Conservation (phyloP, 108 stramenopile genomes). For the Conticribra guillardii region DNA sequence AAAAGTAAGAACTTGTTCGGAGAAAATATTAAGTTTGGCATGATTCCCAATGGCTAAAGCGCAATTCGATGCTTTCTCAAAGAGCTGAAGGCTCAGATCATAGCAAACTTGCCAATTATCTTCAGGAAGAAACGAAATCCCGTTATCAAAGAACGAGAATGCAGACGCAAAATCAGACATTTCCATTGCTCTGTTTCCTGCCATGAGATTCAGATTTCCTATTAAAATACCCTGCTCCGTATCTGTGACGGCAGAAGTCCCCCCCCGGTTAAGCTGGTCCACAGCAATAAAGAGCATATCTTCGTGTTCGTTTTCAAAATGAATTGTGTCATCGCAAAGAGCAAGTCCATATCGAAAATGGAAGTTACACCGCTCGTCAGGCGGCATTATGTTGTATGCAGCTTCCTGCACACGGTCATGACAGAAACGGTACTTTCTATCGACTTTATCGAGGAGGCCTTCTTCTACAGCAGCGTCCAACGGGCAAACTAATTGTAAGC, state of each 20-base stretch:
- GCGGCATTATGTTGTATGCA: conserved; percentile 24
- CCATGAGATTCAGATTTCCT: conserved; percentile 9
- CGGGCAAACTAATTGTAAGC: background rate
- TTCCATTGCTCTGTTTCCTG: conserved; percentile 22
- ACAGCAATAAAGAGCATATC: conserved; percentile 11
- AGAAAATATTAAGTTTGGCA: background rate
- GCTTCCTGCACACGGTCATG: too few relatives aligned
- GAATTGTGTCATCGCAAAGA: background rate
- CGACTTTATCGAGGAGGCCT: conserved; percentile 11
- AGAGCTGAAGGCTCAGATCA: conserved; percentile 26
- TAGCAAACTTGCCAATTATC: conserved; percentile 20
- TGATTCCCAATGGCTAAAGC: conserved; percentile 6
- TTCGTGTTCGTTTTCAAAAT: conserved; percentile 2
- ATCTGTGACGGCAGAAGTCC: conserved; percentile 8
- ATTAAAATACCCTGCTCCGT: background rate
- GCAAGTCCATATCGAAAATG: conserved; percentile 14
- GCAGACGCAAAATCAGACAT: conserved; percentile 28
- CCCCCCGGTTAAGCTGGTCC: conserved; percentile 12
- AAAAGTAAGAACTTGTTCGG: background rate
- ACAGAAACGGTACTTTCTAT: too few relatives aligned
- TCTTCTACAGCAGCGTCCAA: conserved; percentile 11
- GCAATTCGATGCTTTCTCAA: conserved; percentile 16
- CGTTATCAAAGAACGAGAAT: conserved; percentile 9
- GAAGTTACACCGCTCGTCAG: background rate
- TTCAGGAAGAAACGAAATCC: conserved; percentile 12